A percentile compares a stretch with the other conserved stretches of the same genome.
Conservation (phyloP, 768 basidiomycete genomes). For the Aureoboletus auriporus region DNA sequence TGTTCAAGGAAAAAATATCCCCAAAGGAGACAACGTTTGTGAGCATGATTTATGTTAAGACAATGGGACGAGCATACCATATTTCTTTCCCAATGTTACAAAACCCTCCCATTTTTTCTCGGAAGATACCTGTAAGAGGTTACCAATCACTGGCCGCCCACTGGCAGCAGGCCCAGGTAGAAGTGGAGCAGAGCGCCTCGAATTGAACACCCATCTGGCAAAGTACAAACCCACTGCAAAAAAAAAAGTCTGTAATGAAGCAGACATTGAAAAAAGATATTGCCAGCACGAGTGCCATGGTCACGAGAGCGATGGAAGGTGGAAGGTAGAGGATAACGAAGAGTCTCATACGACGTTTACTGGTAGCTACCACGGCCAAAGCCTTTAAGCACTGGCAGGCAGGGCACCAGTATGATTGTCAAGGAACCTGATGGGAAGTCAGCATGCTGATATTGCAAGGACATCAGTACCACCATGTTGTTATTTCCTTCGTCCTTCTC, state of each 20-base stretch:
- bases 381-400: no score
- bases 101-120: constrained; percentile 52
- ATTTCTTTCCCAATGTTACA: constrained; percentile 48
- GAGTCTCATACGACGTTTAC: no score
- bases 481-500: constrained; percentile 11
- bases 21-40: constrained; percentile 20
- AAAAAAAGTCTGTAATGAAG: no score
- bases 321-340: no score
- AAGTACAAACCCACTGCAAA: constrained; percentile 16
- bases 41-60: neutral
- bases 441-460: no score
- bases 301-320: no score
- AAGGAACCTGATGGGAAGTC: no score
- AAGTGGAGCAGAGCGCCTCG: neutral
- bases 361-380: no score
- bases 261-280: constrained; percentile 5
- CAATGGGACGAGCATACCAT: constrained; percentile 34
- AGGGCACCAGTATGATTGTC: no score
- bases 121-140: constrained; percentile 48
- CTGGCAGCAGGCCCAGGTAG: constrained; percentile 22
- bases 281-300: no score
- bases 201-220: neutral
- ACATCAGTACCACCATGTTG: constrained; percentile 10
- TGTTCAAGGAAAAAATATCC: constrained; percentile 11
- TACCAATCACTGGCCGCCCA: constrained; percentile 49